Base-by-base conservation (phyloP, 2,329 filamentous ascomycete genomes). In the Colletotrichum falcatum region DNA sequence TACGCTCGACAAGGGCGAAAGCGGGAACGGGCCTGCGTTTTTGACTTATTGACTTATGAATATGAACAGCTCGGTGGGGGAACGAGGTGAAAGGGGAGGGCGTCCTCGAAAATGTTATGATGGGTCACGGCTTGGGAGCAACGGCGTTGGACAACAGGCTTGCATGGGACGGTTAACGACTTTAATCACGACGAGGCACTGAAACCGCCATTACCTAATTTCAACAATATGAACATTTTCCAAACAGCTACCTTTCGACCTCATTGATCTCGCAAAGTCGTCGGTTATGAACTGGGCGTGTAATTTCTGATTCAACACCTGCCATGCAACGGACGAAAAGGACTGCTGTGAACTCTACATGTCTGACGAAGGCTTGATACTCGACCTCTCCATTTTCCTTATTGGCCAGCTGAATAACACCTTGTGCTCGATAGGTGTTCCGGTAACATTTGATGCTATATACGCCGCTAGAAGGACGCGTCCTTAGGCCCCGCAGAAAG, bases 131-230 rank as follows among this genome's bases (percentile, higher is more conserved):
- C 58, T 28, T 53, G 64, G 64, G 58, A 61, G 65, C 51, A 30
- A 53, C 18, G 67, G 67, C 67, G 67, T 67, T 70, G 53, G 53
- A 37, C 16, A 30, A 37, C 16, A 30, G 30, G 26, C 28, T 28
- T 14, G 64, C 67, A 70, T 62, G 53, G 53, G 51, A 62, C 33
- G 64, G 35, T 70, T 56, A 61, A 48, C 9, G 20, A 48, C 4
- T 39, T 58, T 59, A 59, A 67, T 67, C 53, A 63, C 42, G 35
- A 49, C 2, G 39, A 28, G 14, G 67, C 64, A 62, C 42, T 66
- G 42, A 28, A 49, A 4, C 6, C n/a, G n/a, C n/a, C 59, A 51
- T 49, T 67, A 54, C 61, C 58, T 67, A 70, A 70, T 67, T 16
- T 8, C 3, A 6, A 70, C 48, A 70, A 54, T 61, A 61, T 12